Evolutionary conservation across 1,284 basidiomycete genomes (phyloP), one percentile per base, ranked within the genome.

Genomic region (Irpex sp.): DNA sequence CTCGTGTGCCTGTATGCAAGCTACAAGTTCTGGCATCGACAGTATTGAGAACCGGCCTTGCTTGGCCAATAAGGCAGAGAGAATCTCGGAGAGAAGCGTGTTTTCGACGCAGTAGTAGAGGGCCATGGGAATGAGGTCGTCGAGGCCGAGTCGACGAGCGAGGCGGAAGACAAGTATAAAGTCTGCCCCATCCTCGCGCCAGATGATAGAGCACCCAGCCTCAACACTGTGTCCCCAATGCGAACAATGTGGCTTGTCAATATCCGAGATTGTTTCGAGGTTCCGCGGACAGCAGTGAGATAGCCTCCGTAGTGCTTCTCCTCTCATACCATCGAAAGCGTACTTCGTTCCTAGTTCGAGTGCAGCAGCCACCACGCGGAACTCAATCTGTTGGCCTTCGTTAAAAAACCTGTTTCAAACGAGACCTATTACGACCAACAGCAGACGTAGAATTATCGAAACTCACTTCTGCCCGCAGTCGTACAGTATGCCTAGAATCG

Each of bases 111-210:
- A 62, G 7, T 19, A 34, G 62, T 65, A 66, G 37, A 68, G 62
- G 2, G 63, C 65, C 11, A 49, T 19, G 5, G 63, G 63, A 9
- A 65, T 38, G 7, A 68, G 13, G 1, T 17, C 26, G 19, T 19
- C 15, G 5, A 66, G 49, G 40, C 64, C 64, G 19, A 63, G 59
- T 9, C 36, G 11, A 4, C 66, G 62, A 5, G 67, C 67, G 34
- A 68, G 57, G 37, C 58, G 52, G 17, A 66, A 58, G 36, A 64
- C 64, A 2, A 44, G 49, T 13, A 52, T 52, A 26, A 8, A 52
- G 17, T 17, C 49, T 8, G 15, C 21, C 21, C 21, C 21, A 26
- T 26, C 26, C 26, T 26, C 26, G 26, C 26, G 3, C 26, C 26
- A 26, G 26, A 26, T 26, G 3, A 26, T 26, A 26, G 26, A 26